phyloP scores from a whole-genome alignment of 1,284 basidiomycete species.

The Taiwanofungus camphoratus region DNA sequence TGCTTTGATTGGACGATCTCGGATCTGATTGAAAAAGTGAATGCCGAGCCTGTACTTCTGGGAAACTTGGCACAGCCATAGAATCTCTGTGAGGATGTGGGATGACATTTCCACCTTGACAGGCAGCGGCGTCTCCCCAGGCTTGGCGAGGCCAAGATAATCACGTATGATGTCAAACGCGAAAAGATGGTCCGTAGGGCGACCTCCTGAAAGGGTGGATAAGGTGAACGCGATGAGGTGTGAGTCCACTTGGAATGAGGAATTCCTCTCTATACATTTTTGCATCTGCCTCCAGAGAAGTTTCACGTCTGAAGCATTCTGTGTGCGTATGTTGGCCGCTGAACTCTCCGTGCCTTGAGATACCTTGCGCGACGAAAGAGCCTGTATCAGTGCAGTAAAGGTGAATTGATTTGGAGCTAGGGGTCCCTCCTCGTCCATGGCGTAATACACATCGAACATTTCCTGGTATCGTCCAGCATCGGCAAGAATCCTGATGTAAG shows the following conservation, averaged over 20 bases:
- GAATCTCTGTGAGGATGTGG: conserved; percentile 45
- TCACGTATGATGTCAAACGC: conserved; percentile 58
- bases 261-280: conserved; percentile 40
- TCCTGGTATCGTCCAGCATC: conserved; percentile 50
- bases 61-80: conserved; percentile 49
- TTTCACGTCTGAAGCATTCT: conserved; percentile 49
- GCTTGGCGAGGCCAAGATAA: conserved; percentile 53
- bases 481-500: conserved; percentile 61
- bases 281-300: conserved; percentile 61
- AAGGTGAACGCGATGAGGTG: conserved; percentile 45
- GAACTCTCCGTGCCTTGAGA: conserved; percentile 6
- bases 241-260: conserved; percentile 45
- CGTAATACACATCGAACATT: conserved; percentile 69
- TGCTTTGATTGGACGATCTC: conserved; percentile 28
- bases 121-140: conserved; percentile 33
- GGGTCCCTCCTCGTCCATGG: conserved; percentile 51
- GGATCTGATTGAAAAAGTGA: conserved; percentile 54
- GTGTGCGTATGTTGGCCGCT: conserved; percentile 9
- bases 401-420: conserved; percentile 49
- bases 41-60: conserved; percentile 41
- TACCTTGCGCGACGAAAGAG: conserved; percentile 31
- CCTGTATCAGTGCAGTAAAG: conserved; percentile 58
- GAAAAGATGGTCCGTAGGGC: conserved; percentile 49
- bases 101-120: conserved; percentile 36
- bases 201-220: conserved; percentile 47